phyloP scores from a whole-genome alignment of 176 grass and related monocot genomes.

The Pharus latifolius region DNA sequence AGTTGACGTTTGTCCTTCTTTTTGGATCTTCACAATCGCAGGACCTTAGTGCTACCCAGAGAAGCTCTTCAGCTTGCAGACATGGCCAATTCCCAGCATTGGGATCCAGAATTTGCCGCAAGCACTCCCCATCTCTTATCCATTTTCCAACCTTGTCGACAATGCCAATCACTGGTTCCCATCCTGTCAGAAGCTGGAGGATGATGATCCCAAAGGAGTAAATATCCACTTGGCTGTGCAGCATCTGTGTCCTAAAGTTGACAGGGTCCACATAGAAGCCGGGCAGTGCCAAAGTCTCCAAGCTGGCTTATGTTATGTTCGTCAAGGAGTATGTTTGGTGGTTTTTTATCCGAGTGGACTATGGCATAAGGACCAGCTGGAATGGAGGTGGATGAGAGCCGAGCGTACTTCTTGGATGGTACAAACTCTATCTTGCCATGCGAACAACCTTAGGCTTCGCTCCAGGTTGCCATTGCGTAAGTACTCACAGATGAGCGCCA shows the following conservation, averaged over 20 bases:
- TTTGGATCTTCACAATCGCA: neutral
- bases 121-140: neutral
- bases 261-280: neutral
- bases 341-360: slow-evolving; percentile 10
- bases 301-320: neutral
- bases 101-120: neutral
- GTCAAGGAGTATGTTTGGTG: slow-evolving; percentile 3
- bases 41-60: neutral
- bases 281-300: slow-evolving; percentile 4
- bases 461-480: neutral
- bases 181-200: neutral
- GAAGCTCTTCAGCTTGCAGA: neutral
- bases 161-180: neutral
- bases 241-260: neutral
- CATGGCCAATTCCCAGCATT: neutral
- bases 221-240: neutral
- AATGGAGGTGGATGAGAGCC: slow-evolving; percentile 11
- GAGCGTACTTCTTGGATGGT: slow-evolving; percentile 2
- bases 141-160: neutral
- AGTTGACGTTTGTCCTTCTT: neutral
- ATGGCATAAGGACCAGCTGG: neutral
- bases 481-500: neutral
- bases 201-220: slow-evolving; percentile 5
- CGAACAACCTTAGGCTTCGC: neutral
- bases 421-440: slow-evolving; percentile 4